Base-by-base conservation (phyloP, 306 rosid species). In the Albizia julibrissin region DNA sequence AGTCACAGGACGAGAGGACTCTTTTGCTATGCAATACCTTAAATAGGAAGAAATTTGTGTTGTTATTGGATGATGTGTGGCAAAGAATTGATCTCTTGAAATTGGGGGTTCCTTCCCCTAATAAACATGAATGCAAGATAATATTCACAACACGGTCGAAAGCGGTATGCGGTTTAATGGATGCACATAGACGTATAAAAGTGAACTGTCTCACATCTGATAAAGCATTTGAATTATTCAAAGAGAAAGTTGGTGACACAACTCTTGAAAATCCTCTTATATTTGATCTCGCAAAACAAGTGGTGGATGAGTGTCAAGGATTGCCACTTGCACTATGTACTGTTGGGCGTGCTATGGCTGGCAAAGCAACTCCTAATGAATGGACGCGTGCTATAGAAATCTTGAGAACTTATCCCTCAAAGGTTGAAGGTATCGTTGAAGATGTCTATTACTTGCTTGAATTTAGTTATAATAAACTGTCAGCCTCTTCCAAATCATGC, bases 301-400 rank as follows among this genome's bases (percentile, higher is more conserved):
- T 29, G 31, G 31, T 29, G 31, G 3, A 29, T 29, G 31, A 29
- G 31, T 72, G 43, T 9, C 4, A 72, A 16, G 62, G 62, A 2
- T 54, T 71, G 4, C 76, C 76, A 47, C 76, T 72, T 72, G 76
- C 76, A 44, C 59, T 52, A 18, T 19, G 59, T 52, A 18, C 22
- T 52, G 10, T 52, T 52, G 59, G 59, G 18, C 22, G 10, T 52
- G n/a, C 59, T 22, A 5, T 52, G 59, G 59, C 59, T 52, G 18
- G 6, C 1, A 44, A 26, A 40, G 49, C 0, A 8, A 44, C 40
- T 26, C 6, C 52, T 3, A 15, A 47, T 31, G 47, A 52, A 33
- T 74, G 78, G 66, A 11, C 21, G 6, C n/a, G 6, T 10, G 21
- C 47, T 13, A 10, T 33, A 19, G 27, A 50, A 50, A 49, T 10